phyloP scores from a whole-genome alignment of 2,329 filamentous ascomycete species.

The Fusarium clavum region DNA sequence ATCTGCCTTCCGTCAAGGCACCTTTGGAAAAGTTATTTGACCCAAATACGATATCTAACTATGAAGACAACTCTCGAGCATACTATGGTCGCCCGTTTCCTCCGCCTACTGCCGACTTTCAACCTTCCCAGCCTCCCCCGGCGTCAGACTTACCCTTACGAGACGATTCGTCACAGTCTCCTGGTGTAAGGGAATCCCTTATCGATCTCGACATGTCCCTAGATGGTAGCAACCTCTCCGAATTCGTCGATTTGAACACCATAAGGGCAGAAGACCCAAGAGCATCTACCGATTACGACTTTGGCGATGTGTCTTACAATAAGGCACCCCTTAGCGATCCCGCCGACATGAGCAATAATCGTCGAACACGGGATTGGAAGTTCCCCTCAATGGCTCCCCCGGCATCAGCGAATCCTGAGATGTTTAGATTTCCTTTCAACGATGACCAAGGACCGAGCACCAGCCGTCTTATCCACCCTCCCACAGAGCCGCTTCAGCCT shows the following conservation, averaged over 20 bases:
- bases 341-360: constrained; percentile 63
- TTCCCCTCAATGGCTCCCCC: constrained; percentile 65
- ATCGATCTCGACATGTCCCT: constrained; percentile 74
- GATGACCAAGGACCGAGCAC: constrained; percentile 49
- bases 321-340: constrained; percentile 69
- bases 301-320: constrained; percentile 58
- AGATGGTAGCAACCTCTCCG: constrained; percentile 65
- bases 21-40: constrained; percentile 75
- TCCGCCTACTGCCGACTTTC: constrained; percentile 58
- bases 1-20: constrained; percentile 66
- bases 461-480: constrained; percentile 62
- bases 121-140: constrained; percentile 54
- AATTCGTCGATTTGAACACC: constrained; percentile 71
- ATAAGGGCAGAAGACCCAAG: constrained; percentile 63
- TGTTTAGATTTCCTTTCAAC: constrained; percentile 63
- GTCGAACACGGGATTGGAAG: constrained; percentile 68
- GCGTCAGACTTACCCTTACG: constrained; percentile 66
- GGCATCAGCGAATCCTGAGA: constrained; percentile 64
- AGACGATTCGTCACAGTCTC: constrained; percentile 63
- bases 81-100: constrained; percentile 66
- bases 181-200: constrained; percentile 69
- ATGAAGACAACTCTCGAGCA: constrained; percentile 70
- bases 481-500: constrained; percentile 62
- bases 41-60: constrained; percentile 72
- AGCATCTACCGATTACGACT: constrained; percentile 62